A percentile compares a stretch with the other conserved stretches of the same genome.
Conservation (phyloP, 2,329 filamentous ascomycete species). For the Pseudocercospora fuligena region DNA sequence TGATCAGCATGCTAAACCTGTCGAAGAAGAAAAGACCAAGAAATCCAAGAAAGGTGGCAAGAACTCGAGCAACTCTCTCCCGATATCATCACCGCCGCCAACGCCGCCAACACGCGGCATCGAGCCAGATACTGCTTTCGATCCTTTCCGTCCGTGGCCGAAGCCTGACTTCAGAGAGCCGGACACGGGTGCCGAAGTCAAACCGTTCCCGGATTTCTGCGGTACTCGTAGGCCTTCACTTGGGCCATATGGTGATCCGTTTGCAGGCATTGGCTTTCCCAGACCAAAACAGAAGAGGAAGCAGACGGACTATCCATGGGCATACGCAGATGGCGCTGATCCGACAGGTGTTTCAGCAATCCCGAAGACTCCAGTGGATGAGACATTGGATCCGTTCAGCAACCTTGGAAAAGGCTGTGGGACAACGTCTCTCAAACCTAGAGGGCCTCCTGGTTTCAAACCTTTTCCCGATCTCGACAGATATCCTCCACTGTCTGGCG, state of each 20-base stretch:
- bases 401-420: background rate
- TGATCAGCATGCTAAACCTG: background rate
- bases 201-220: background rate
- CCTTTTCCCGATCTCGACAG: background rate
- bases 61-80: background rate
- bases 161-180: background rate
- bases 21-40: background rate
- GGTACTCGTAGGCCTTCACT: background rate
- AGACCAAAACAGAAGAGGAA: background rate
- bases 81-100: background rate
- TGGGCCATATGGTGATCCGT: background rate
- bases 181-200: background rate
- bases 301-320: background rate
- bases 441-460: background rate
- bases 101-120: background rate
- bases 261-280: background rate
- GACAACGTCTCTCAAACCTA: background rate
- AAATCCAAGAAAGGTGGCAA: background rate
- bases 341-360: no score
- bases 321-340: background rate
- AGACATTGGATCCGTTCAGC: background rate
- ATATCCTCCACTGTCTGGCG: no score
- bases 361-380: background rate
- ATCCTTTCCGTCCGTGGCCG: background rate
- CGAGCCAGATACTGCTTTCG: background rate